Evolutionary conservation across 1,139 yeast species (phyloP).

Genomic region (Torulaspora pretoriensis): DNA sequence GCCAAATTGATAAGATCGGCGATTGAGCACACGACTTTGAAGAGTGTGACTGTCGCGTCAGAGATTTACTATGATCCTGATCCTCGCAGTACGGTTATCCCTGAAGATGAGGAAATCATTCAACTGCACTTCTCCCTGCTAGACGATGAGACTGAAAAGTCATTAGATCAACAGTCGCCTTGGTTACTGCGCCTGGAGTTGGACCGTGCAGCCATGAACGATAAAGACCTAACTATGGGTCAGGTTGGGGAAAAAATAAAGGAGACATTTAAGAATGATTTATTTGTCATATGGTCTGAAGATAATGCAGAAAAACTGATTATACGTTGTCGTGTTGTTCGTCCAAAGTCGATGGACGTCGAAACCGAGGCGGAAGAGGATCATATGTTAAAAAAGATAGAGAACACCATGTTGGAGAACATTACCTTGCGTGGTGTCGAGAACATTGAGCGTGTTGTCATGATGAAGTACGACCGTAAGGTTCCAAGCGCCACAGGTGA

Average conservation of each 20-base stretch:
- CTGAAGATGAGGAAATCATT: constrained; percentile 94
- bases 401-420: constrained; percentile 92
- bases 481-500: constrained; percentile 82
- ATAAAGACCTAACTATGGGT: constrained; percentile 95
- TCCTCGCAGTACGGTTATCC: constrained; percentile 91
- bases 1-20: constrained; percentile 96
- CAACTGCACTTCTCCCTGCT: constrained; percentile 97
- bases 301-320: constrained; percentile 96
- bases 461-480: constrained; percentile 86
- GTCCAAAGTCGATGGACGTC: constrained; percentile 90
- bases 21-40: constrained; percentile 91
- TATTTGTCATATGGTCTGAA: constrained; percentile 98
- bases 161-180: constrained; percentile 91
- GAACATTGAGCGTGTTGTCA: constrained; percentile 76
- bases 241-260: constrained; percentile 97
- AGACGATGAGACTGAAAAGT: constrained; percentile 93
- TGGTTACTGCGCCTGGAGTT: constrained; percentile 95
- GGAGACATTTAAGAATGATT: constrained; percentile 88
- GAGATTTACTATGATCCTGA: constrained; percentile 98
- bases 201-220: constrained; percentile 98
- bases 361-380: constrained; percentile 97
- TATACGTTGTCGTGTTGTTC: constrained; percentile 96
- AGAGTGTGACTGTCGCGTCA: constrained; percentile 94
- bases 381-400: constrained; percentile 90
- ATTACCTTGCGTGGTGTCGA: constrained; percentile 95